phyloP scores from a whole-genome alignment of 2,329 filamentous ascomycete species.

The Penicillium sp. region DNA sequence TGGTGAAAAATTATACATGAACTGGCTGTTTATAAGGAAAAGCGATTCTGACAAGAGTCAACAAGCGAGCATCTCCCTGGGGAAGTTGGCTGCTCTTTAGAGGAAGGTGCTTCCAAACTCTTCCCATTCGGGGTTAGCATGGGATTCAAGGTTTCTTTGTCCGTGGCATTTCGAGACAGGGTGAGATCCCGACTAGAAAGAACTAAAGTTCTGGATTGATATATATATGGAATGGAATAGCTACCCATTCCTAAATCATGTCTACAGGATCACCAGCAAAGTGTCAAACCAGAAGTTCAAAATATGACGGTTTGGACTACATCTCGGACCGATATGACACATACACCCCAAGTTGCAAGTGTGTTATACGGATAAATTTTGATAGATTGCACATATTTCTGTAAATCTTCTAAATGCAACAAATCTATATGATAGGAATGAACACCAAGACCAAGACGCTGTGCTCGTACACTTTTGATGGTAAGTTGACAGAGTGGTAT shows the following conservation, averaged over 20 bases:
- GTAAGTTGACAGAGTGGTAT: slow-evolving; percentile 1
- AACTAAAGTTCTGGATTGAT: neutral
- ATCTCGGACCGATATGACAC: neutral
- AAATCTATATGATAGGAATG: neutral
- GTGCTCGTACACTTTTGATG: slow-evolving; percentile 1
- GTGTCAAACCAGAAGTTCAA: neutral
- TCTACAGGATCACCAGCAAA: neutral
- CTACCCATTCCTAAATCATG: neutral
- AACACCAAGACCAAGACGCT: slow-evolving; percentile 6
- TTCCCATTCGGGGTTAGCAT: neutral
- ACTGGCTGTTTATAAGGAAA: neutral
- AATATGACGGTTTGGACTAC: neutral
- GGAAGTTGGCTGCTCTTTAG: neutral
- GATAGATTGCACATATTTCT: neutral
- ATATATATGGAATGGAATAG: neutral
- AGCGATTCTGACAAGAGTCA: too few relatives aligned
- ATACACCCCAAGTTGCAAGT: neutral
- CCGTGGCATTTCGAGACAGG: neutral
- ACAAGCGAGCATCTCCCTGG: neutral
- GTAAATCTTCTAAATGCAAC: neutral
- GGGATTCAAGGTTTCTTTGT: neutral
- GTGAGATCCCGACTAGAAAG: neutral
- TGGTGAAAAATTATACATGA: neutral
- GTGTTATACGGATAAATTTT: neutral
- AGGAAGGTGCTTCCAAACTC: neutral